Percentiles rank a stretch among this genome's conserved stretches.
phyloP scores from a whole-genome alignment of 2,329 filamentous ascomycete genomes.

The Aspergillus vadensis region DNA sequence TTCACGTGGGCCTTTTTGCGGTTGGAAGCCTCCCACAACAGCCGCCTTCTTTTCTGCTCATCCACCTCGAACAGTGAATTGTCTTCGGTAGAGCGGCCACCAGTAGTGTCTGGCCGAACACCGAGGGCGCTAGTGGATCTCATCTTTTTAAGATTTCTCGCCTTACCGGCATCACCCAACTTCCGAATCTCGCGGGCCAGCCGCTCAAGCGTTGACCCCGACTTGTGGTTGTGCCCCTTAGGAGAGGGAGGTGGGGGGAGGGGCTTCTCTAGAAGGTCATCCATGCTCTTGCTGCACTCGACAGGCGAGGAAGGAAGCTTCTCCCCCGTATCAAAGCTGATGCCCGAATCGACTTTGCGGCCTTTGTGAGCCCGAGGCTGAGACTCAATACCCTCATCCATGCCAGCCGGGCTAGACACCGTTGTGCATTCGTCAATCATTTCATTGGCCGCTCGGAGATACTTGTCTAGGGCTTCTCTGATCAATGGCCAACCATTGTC shows the following conservation, averaged over 20 bases:
- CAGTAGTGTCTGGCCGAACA: constrained; percentile 39
- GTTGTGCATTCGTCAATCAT: constrained; percentile 62
- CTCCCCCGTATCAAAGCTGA: constrained; percentile 56
- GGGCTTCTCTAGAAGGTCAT: constrained; percentile 43
- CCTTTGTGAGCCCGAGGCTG: constrained; percentile 44
- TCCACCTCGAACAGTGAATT: constrained; percentile 52
- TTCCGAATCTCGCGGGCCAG: constrained; percentile 61
- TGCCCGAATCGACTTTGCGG: constrained; percentile 65
- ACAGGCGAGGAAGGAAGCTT: constrained; percentile 42
- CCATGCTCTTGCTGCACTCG: constrained; percentile 37
- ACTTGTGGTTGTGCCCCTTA: constrained; percentile 26
- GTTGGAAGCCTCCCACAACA: constrained; percentile 51
- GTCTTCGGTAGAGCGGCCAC: constrained; percentile 36
- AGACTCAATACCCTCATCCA: constrained; percentile 32
- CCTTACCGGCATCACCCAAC: constrained; percentile 31
- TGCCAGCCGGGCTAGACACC: constrained; percentile 48
- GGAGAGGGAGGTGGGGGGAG: constrained; percentile 40
- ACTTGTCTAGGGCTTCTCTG: constrained; percentile 57
- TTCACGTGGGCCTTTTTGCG: constrained; percentile 36
- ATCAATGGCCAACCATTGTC: constrained; percentile 58
- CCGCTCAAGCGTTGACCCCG: constrained; percentile 58
- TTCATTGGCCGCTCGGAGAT: constrained; percentile 60
- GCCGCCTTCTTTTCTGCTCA: constrained; percentile 50
- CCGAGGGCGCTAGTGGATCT: constrained; percentile 57
- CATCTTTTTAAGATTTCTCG: constrained; percentile 47